Evolutionary conservation across 768 basidiomycete genomes (phyloP).

Genomic region (Mycena belliarum): DNA sequence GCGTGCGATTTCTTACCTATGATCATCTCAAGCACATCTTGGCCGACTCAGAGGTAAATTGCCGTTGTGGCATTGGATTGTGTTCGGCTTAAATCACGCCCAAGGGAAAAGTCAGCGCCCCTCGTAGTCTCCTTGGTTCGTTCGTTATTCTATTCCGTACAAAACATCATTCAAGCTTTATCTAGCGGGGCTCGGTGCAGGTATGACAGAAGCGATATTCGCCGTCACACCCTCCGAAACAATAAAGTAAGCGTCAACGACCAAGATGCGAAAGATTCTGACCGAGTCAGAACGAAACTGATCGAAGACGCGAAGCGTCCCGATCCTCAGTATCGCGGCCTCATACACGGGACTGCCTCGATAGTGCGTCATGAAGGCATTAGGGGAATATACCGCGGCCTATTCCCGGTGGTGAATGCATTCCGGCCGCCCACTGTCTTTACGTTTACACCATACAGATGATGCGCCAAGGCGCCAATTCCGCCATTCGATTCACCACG

Average conservation of each 20-base stretch:
- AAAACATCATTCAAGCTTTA: too few relatives aligned
- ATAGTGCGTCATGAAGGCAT: constrained; percentile 89
- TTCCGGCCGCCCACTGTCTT: neutral
- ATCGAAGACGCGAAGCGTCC: constrained; percentile 92
- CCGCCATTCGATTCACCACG: constrained; percentile 92
- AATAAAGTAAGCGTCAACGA: constrained; percentile 73
- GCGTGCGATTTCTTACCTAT: constrained; percentile 93
- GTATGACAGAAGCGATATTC: constrained; percentile 88
- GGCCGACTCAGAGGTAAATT: constrained; percentile 74
- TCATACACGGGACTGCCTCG: constrained; percentile 77
- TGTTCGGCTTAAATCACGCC: neutral
- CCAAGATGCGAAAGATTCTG: neutral
- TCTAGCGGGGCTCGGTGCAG: constrained; percentile 79
- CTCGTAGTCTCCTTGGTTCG: constrained; percentile 78
- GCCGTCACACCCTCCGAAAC: constrained; percentile 98
- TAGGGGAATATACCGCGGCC: constrained; percentile 81
- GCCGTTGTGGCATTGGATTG: neutral
- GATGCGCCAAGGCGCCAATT: constrained; percentile 98
- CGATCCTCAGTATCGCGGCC: constrained; percentile 81
- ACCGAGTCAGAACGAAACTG: constrained; percentile 78
- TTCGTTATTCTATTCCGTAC: neutral
- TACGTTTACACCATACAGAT: constrained; percentile 51
- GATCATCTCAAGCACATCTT: constrained; percentile 86
- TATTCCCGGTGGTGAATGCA: constrained; percentile 85
- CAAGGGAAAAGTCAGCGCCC: constrained; percentile 89